Base-by-base conservation (phyloP, 257 asterid species). In the Buddleja alternifolia region DNA sequence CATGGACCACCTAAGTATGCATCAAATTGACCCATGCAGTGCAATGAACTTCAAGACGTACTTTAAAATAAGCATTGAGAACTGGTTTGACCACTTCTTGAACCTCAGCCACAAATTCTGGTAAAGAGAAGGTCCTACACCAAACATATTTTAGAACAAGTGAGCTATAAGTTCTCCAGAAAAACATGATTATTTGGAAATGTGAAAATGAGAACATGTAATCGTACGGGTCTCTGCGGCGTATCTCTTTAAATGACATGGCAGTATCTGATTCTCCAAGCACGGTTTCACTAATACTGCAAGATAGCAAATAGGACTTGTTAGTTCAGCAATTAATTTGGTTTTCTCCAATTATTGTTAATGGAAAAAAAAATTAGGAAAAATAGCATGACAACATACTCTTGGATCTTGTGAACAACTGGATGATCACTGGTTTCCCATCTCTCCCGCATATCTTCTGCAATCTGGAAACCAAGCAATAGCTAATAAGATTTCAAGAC, bases 361-460 rank as follows among this genome's bases (percentile, higher is more conserved):
- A 11, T 40, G 45, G n/a, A 52, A 24, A 63, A 40, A 32, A 41
- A 66, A 56, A 8, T 34, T 6, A 25, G 60, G 20, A 45, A 63
- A 19, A 10, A 54, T 54, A 71, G 36, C 57, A 51, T 19, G n/a
- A 37, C 17, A 9, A 63, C 82, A 32, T 84, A 94, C 99, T 89
- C 96, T 66, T 94, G 97, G 64, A 94, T 86, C 84, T 94, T 94
- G 86, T 87, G 89, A 76, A 94, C 97, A 54, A 87, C 83, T 61
- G 97, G 97, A 81, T 86, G 89, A 78, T 94, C 99, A 73, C 97
- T 91, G 14, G 98, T 91, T 69, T 94, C 98, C 95, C 97, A 94
- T 75, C 88, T 87, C 88, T 89, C 99, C 62, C 90, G 82, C 83
- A 91, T 75, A 69, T 94, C 97, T 78, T 89, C 99, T 3, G 93